These are phyloP conservation scores for Termitomyces sp. DNA, from an alignment of 768 basidiomycete species.

Conservation along the genomic window DNA sequence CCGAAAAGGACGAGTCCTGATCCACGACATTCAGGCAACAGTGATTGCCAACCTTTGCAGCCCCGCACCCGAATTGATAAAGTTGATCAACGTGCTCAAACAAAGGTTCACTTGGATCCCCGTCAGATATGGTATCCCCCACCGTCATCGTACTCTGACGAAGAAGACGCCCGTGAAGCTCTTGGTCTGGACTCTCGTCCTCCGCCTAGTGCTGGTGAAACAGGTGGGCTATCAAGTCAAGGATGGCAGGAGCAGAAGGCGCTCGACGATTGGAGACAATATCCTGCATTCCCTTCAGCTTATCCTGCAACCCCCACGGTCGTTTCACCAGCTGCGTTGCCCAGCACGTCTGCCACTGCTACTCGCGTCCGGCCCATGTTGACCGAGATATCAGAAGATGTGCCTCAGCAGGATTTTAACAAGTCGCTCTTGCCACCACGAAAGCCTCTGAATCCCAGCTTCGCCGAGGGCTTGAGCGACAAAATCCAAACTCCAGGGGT, in stretches of 20 bases:
- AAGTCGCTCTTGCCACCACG: conserved; percentile 63
- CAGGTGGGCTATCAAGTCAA: background rate
- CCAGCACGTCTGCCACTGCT: background rate
- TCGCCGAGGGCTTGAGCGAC: conserved; percentile 60
- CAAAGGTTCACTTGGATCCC: conserved; percentile 1
- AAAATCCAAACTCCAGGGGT: conserved; percentile 34
- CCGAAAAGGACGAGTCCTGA: conserved; percentile 9
- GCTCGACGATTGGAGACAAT: conserved; percentile 66
- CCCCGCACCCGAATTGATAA: conserved; percentile 4
- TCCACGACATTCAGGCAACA: background rate
- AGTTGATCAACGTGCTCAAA: conserved; percentile 8
- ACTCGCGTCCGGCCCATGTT: background rate
- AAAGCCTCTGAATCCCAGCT: conserved; percentile 56
- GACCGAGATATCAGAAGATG: conserved; percentile 36
- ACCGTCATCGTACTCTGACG: conserved; percentile 33
- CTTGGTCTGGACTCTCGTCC: background rate
- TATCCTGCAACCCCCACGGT: conserved; percentile 68
- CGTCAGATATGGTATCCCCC: conserved; percentile 63
- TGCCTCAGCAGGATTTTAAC: conserved; percentile 55
- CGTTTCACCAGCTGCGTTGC: conserved; percentile 25
- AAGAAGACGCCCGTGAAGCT: conserved; percentile 23
- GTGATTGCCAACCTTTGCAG: background rate
- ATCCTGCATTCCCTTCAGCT: conserved; percentile 72
- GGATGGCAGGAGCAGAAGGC: conserved; percentile 20
- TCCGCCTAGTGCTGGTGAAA: background rate